Evolutionary conservation across 1,284 basidiomycete genomes (phyloP).

Genomic region (Boletellus sp.): DNA sequence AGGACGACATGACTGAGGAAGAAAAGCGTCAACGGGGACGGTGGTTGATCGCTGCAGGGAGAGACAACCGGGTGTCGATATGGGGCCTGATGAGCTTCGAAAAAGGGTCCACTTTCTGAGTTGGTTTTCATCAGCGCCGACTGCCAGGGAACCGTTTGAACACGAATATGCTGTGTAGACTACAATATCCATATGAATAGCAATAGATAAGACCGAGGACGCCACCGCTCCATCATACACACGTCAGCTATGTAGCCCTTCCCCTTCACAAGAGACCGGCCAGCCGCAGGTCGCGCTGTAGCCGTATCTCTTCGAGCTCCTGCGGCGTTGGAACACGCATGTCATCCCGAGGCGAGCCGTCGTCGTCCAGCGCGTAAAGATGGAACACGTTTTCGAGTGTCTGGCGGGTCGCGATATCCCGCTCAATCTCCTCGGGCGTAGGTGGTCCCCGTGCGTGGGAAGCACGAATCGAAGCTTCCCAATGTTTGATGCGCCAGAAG

Average conservation of each 20-base stretch:
- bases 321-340: slow-evolving; percentile 31
- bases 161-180: slow-evolving; percentile 7
- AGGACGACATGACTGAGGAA: slow-evolving; percentile 46
- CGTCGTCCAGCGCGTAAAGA: slow-evolving; percentile 23
- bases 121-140: background rate
- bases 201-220: slow-evolving; percentile 12
- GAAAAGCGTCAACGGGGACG: slow-evolving; percentile 51
- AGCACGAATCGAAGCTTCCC: slow-evolving; percentile 62
- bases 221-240: slow-evolving; percentile 4
- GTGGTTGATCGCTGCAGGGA: slow-evolving; percentile 74
- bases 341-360: slow-evolving; percentile 16
- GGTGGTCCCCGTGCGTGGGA: slow-evolving; percentile 34
- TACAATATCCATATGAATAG: slow-evolving; percentile 17
- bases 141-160: background rate
- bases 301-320: slow-evolving; percentile 42
- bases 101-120: slow-evolving; percentile 19
- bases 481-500: slow-evolving; percentile 83
- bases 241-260: background rate
- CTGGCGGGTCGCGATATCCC: slow-evolving; percentile 44
- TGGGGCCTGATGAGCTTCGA: slow-evolving; percentile 77
- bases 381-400: slow-evolving; percentile 50
- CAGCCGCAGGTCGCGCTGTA: slow-evolving; percentile 49
- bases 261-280: slow-evolving; percentile 49
- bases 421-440: slow-evolving; percentile 44
- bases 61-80: slow-evolving; percentile 72